A percentile compares a stretch with the other conserved stretches of the same genome.
Evolutionary conservation across 2,329 filamentous ascomycete species (phyloP).

Genomic region (Harringtonia lauricola): DNA sequence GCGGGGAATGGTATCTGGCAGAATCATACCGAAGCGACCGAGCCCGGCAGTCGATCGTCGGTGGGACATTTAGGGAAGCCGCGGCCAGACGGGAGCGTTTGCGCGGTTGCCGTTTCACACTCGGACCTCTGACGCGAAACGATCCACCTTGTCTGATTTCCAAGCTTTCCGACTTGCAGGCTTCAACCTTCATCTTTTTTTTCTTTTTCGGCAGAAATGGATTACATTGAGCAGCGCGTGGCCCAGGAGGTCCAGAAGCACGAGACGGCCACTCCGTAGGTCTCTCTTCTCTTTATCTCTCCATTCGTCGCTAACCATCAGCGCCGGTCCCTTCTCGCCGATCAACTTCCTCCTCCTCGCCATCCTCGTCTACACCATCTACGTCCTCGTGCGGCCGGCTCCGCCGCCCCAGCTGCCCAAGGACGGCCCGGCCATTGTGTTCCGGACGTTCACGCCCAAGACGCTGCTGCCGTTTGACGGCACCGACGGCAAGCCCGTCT

Average conservation of each 20-base stretch:
- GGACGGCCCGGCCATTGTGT: conserved; percentile 47
- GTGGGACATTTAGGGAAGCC: too few species aligned
- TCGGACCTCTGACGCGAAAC: too few species aligned
- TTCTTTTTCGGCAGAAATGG: conserved; percentile 34
- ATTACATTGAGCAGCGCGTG: conserved; percentile 46
- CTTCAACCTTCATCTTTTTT: too few species aligned
- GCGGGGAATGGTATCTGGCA: too few species aligned
- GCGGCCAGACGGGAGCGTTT: too few species aligned
- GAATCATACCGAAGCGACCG: too few species aligned
- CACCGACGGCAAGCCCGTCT: conserved; percentile 61
- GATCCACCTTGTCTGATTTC: too few species aligned
- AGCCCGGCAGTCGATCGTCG: too few species aligned
- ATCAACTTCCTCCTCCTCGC: conserved; percentile 51
- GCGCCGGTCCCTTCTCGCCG: conserved; percentile 41
- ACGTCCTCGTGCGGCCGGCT: conserved; percentile 40
- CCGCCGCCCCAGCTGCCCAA: conserved; percentile 35
- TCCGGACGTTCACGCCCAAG: conserved; percentile 61
- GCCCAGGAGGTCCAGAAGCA: conserved; percentile 39
- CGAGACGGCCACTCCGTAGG: conserved; percentile 10
- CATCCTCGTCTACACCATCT: conserved; percentile 46
- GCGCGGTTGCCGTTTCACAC: too few species aligned
- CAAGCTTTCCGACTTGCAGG: too few species aligned
- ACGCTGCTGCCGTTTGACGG: conserved; percentile 85
- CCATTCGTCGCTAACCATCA: too few species aligned
- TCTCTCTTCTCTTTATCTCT: neutral